Evolutionary conservation across 2,329 filamentous ascomycete genomes (phyloP), one percentile per base, ranked within the genome.

Genomic region (Cercospora zeina): DNA sequence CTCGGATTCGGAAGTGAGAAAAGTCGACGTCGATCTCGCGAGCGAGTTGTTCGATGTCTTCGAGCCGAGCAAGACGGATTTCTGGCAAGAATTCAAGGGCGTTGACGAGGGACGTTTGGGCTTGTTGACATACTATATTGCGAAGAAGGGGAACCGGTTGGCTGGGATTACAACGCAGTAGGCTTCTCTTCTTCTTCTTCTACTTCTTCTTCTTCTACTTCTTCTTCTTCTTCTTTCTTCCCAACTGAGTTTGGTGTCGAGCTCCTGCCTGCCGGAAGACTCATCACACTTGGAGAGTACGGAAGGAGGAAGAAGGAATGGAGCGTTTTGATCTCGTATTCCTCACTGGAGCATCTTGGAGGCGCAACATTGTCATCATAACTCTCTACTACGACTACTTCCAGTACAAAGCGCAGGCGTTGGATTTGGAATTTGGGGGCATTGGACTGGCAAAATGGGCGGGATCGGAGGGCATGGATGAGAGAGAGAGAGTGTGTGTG

Each of bases 1-100:
- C 58, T 45, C 51, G 13, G 68, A 75, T 27, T 69, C 71, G 10
- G 73, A 75, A 56, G 72, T 75, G 10, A 63, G 74, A 42, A 89
- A 91, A 81, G 89, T 90, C 64, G 88, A 89, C n/a, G 87, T 92
- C 50, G 86, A 90, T 72, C 81, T 92, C n/a, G 91, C 89, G 69
- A 86, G 91, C 27, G 85, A 87, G 62, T 77, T 92, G 64, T 88
- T 92, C 72, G 74, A 76, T 34, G 45, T 68, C 8, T 71, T 67
- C 49, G 69, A 66, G 31, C 59, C 49, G 4, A 58, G 61, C 19
- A 78, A 78, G 58, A 64, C 61, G 14, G 75, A 73, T 31, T 93
- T 93, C 72, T 93, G 89, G 89, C 82, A 82, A 34, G 82, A 82
- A 24, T 80, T 92, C 62, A 67, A 67, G 63, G 78, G 78, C 0